Evolutionary conservation across 257 asterid genomes (phyloP), one percentile per base, ranked within the genome.

Genomic region (Nicotiana obtusifolia): DNA sequence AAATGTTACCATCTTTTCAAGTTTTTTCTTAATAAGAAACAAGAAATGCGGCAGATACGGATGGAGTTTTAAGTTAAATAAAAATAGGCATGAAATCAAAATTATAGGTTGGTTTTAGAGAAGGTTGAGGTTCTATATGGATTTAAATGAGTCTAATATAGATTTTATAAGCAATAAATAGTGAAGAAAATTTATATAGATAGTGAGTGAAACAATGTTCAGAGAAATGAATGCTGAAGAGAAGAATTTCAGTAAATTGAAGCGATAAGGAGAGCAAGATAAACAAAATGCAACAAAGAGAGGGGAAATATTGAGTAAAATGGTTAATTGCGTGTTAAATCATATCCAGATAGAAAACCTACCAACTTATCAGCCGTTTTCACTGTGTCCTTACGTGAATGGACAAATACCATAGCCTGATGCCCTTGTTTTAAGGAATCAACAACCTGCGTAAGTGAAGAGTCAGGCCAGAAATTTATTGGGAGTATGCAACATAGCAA

Each of bases 371-470:
- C 96, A 64, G 99, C 98, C 57, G 99, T 95, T 87, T 93, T 95
- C 68, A 94, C 98, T 1, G 99, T 95, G 87, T 95, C 99, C 85
- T 95, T 95, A 83, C 99, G 93, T 13, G 99, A 90, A 88, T 95
- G 99, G 84, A 95, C 99, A 86, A 95, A 95, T 82, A 95, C 97
- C 99, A 95, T 95, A 65, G 93, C 98, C 88, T 95, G 99, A 64
- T 95, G 97, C 77, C 97, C 98, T 84, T 89, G 93, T 89, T 90
- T 88, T 69, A 95, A 78, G 80, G 99, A 94, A 88, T 94, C 98
- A 82, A 87, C 91, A 76, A 95, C 97, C 99, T 95, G 88, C 65
- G 28, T 41, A 44, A 77, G 52, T 56, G 84, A 83, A 47, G 67
- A 54, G 59, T 57, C 73, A 35, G 15, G 16, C 62, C 10, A 77